Evolutionary conservation across 768 basidiomycete genomes (phyloP), one percentile per base, ranked within the genome.

Genomic region (Rhodotorula kratochvilovae): DNA sequence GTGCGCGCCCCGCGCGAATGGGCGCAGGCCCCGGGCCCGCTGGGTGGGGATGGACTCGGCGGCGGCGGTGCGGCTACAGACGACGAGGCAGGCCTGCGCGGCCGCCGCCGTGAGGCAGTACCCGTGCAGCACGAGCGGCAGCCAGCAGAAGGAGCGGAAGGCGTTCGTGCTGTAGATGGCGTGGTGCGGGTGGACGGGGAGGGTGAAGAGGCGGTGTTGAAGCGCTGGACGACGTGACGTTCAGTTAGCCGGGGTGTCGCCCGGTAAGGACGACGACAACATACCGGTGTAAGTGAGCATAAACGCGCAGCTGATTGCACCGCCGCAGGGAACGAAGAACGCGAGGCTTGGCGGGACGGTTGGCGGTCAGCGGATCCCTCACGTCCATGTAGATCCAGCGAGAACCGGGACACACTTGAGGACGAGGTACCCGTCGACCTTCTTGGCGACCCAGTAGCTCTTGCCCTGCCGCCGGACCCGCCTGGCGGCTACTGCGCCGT

Each of bases 381-480:
- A n/a, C n/a, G n/a, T n/a, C n/a, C n/a, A n/a, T n/a, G n/a, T n/a
- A n/a, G n/a, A n/a, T n/a, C n/a, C n/a, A n/a, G n/a, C n/a, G n/a
- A n/a, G n/a, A n/a, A n/a, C n/a, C n/a, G n/a, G n/a, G n/a, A 57
- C 56, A 2, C 36, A 57, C 56, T 61, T 61, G 59, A 61, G 59
- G 1, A 29, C 31, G 45, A 61, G 59, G 59, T 61, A 61, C 3
- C 59, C 45, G 23, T 61, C 59, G 27, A 23, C 17, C 15, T 59
- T 43, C 16, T 42, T 25, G 27, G 42, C 58, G 16, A 59, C n/a
- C 42, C 58, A 59, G 10, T 36, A 13, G 21, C 16, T 27, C 25
- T 21, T 21, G 27, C 42, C 27, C 23, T 45, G 36, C 11, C n/a
- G 5, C n/a, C 39, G 58, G 8, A 5, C n/a, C 27, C 16, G 25